Evolutionary conservation across 495 filamentous ascomycete species (phyloP).

Genomic region (Symbiotaphrina buchneri): DNA sequence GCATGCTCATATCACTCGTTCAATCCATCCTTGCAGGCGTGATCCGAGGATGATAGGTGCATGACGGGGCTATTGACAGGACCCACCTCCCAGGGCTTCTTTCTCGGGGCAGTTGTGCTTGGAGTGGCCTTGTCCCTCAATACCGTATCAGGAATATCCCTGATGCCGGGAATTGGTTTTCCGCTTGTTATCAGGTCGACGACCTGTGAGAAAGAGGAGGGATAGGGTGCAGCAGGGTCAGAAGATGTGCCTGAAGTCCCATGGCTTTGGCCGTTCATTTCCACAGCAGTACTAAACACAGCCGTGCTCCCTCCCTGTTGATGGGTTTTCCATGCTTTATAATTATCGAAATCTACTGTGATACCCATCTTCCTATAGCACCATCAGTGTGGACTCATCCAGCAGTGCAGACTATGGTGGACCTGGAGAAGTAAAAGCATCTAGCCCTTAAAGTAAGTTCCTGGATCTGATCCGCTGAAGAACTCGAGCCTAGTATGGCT

Average conservation of each 20-base stretch:
- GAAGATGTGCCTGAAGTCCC: conserved; percentile 6
- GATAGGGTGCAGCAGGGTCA: conserved; percentile 29
- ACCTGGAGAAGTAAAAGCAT: conserved; percentile 14
- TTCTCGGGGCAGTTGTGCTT: conserved; percentile 24
- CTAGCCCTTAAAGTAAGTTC: conserved; percentile 11
- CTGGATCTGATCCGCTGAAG: conserved; percentile 7
- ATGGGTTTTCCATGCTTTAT: conserved; percentile 13
- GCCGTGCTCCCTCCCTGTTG: conserved; percentile 1
- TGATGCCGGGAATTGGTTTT: conserved; percentile 71
- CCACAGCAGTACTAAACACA: neutral
- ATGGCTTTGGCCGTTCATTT: conserved; percentile 3
- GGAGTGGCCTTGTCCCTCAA: conserved; percentile 39
- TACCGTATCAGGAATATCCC: conserved; percentile 68
- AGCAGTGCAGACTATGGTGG: neutral
- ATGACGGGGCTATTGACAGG: too few relatives aligned
- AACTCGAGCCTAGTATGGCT: conserved; percentile 10
- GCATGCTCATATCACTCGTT: too few relatives aligned
- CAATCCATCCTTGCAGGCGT: too few relatives aligned
- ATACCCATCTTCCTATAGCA: conserved; percentile 15
- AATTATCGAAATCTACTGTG: conserved; percentile 16
- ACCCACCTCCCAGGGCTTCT: conserved; percentile 65
- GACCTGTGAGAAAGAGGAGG: conserved; percentile 70
- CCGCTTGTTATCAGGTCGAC: conserved; percentile 72
- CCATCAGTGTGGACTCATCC: too few relatives aligned
- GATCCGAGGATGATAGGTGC: too few relatives aligned